Conservation (phyloP, 106 monocot genomes). For the Platanthera zijinensis region DNA sequence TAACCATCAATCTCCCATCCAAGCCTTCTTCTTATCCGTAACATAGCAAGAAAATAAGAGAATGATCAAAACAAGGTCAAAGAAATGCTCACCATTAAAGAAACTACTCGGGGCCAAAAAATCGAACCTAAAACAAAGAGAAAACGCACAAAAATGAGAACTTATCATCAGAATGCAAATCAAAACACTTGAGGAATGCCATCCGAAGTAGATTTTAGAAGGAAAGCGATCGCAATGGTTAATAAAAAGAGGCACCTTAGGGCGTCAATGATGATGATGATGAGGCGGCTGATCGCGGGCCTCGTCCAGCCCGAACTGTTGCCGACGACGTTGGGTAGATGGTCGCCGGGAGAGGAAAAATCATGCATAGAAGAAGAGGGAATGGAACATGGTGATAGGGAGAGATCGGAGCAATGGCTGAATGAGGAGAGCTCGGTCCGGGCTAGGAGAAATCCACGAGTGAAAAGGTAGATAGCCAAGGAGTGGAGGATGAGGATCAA, state of each 20-base stretch:
- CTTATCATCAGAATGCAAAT: not conserved
- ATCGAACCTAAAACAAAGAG: conserved; percentile 45
- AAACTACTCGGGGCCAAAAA: conserved; percentile 84
- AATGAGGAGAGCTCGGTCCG: conserved; percentile 83
- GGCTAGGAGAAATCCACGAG: conserved; percentile 91
- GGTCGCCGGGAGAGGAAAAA: not conserved
- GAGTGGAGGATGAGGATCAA: conserved; percentile 51
- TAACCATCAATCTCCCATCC: not conserved
- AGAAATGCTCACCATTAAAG: conserved; percentile 47
- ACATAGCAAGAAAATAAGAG: not conserved
- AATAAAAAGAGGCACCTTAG: conserved; percentile 33
- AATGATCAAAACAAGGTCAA: not conserved
- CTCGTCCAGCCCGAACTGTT: conserved; percentile 49
- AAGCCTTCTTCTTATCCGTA: not conserved
- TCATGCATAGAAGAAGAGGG: conserved; percentile 3
- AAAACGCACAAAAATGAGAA: not conserved
- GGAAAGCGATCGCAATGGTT: not conserved
- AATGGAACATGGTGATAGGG: conserved; percentile 22
- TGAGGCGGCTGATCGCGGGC: conserved; percentile 69
- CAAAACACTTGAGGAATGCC: not conserved
- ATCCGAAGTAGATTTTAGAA: not conserved
- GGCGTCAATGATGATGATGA: conserved; percentile 88
- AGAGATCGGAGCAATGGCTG: conserved; percentile 54
- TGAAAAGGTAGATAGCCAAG: conserved; percentile 70
- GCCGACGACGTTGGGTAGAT: conserved; percentile 1